Conservation (phyloP, 495 filamentous ascomycete species). For the Articulospora tetracladia region DNA sequence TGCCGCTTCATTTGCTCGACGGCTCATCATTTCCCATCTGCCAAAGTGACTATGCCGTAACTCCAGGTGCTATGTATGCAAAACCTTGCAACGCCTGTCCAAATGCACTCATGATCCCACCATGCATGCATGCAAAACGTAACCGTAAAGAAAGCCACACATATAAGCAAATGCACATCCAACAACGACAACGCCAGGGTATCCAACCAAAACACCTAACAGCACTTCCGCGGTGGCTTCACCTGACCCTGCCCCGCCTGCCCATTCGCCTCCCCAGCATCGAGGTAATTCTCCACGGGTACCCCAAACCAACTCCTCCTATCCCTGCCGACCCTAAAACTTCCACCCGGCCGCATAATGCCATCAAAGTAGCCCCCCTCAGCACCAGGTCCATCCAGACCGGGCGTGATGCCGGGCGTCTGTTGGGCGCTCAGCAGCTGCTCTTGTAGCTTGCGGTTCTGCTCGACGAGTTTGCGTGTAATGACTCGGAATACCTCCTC, state of each 20-base stretch:
- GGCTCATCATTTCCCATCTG: no score
- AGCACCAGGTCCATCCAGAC: conserved; percentile 7
- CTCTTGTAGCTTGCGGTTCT: conserved; percentile 67
- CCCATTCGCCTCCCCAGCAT: conserved; percentile 28
- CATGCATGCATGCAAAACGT: neutral
- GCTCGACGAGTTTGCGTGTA: conserved; percentile 90
- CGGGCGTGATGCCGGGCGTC: conserved; percentile 29
- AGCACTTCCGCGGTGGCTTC: conserved; percentile 43
- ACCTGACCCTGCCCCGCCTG: conserved; percentile 25
- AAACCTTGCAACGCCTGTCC: conserved; percentile 8
- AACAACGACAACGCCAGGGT: conserved; percentile 13
- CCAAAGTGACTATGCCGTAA: neutral
- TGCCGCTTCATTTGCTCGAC: neutral
- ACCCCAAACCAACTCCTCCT: conserved; percentile 60
- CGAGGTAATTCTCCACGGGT: conserved; percentile 40
- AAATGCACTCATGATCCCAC: conserved; percentile 18
- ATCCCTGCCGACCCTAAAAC: conserved; percentile 60
- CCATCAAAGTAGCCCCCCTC: conserved; percentile 42
- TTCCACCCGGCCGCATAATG: conserved; percentile 37
- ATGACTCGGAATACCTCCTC: conserved; percentile 97
- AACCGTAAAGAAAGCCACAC: neutral
- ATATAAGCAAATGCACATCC: conserved; percentile 4
- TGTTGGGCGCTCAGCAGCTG: conserved; percentile 20
- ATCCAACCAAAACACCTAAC: conserved; percentile 30
- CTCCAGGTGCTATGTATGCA: conserved; percentile 9